Evolutionary conservation across 352 stramenopile genomes (phyloP).

Genomic region (Phytophthora kernoviae): DNA sequence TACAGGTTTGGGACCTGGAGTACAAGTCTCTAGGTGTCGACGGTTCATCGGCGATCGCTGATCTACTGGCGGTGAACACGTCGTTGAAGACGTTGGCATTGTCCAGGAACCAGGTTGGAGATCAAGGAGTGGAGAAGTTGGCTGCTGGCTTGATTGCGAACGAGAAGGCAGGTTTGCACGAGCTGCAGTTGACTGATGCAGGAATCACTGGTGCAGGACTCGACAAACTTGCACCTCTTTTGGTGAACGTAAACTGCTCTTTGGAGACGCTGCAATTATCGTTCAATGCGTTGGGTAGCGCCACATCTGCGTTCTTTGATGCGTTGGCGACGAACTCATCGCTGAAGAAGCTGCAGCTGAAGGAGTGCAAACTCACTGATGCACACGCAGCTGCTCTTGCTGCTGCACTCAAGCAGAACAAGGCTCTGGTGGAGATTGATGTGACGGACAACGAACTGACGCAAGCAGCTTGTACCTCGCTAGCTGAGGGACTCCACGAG

Average conservation of each 20-base stretch:
- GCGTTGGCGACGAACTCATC: slow-evolving; percentile 64
- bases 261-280: slow-evolving; percentile 70
- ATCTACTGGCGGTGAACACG: slow-evolving; percentile 55
- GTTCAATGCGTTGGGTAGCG: slow-evolving; percentile 60
- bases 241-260: slow-evolving; percentile 50
- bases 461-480: slow-evolving; percentile 27
- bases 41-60: slow-evolving; percentile 51
- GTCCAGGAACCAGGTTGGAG: slow-evolving; percentile 64
- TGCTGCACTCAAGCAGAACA: slow-evolving; percentile 51
- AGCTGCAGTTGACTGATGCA: slow-evolving; percentile 54
- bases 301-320: slow-evolving; percentile 56
- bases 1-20: slow-evolving; percentile 78
- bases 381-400: slow-evolving; percentile 44
- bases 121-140: slow-evolving; percentile 46
- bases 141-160: slow-evolving; percentile 49
- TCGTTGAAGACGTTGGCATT: slow-evolving; percentile 56
- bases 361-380: slow-evolving; percentile 66
- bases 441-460: slow-evolving; percentile 75
- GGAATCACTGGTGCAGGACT: slow-evolving; percentile 52
- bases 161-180: slow-evolving; percentile 26
- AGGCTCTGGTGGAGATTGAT: slow-evolving; percentile 60
- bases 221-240: slow-evolving; percentile 44
- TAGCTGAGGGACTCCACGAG: slow-evolving; percentile 46
- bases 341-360: slow-evolving; percentile 66
- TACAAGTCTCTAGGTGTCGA: slow-evolving; percentile 61